Base-by-base conservation (phyloP, 2,329 filamentous ascomycete genomes). In the Talaromyces sp. region DNA sequence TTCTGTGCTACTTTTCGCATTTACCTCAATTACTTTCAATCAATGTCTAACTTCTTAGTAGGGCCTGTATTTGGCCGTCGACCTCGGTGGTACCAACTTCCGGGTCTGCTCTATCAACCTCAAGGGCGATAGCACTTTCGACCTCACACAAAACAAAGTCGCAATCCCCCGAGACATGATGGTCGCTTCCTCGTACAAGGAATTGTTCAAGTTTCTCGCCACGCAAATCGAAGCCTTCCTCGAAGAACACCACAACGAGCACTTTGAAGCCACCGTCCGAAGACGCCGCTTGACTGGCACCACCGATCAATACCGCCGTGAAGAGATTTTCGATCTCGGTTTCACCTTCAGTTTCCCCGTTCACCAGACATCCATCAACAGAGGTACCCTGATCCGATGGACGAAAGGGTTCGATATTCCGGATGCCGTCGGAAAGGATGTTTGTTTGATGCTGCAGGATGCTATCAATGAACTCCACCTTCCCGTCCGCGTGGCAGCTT, bases 281-380 rank as follows among this genome's bases (percentile, higher is more conserved):
- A 86, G 89, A 68, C 86, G 89, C 67, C 81, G 86, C 68, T 88
- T 88, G 2, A 78, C 83, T 58, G 87, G 84, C 75, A 83, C 84
- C 29, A 83, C 83, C 22, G 82, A 85, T 59, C 87, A 86, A 31
- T 88, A 83, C 74, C 82, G 83, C 63, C 88, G 92, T 68, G 88
- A 94, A 76, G 85, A 94, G 66, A 87, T 95, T 67, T 97, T 98
- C 81, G 91, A 93, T 72, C 84, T 99, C 49, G 95, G 95, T n/a
- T 99, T 99, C 81, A 99, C 95, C 62, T 99, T 99, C 80, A 96
- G 91, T 76, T 99, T 98, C 81, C 95, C 95, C 2, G 93, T 98
- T 45, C 88, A 96, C 76, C 95, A 99, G 78, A 84, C 91, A 65
- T 93, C 92, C 45, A 97, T 99, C 77, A 98, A 98, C 84, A 94